A percentile compares a stretch with the other conserved stretches of the same genome.
Conservation (phyloP, 2,329 filamentous ascomycete species). For the Epichloe baconii region DNA sequence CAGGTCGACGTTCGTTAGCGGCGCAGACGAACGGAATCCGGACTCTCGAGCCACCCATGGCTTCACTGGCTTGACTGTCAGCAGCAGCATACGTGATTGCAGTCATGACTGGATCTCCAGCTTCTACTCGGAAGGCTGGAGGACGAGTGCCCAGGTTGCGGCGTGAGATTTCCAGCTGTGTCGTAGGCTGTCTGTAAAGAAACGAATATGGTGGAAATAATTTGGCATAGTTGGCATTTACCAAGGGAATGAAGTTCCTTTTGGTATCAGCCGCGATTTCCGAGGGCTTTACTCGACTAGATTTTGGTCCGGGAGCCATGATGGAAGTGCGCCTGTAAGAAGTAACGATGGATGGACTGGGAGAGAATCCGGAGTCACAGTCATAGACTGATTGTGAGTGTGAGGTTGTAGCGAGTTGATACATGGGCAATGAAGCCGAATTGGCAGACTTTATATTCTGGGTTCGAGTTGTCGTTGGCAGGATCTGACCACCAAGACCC, state of each 20-base stretch:
- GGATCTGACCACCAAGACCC: not conserved
- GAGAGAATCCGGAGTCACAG: not conserved
- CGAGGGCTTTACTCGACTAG: constrained; percentile 26
- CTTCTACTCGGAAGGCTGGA: constrained; percentile 37
- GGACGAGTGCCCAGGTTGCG: constrained; percentile 23
- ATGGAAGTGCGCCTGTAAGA: not conserved
- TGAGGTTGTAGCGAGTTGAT: constrained; percentile 5
- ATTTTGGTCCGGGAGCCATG: constrained; percentile 21
- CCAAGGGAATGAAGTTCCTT: constrained; percentile 51
- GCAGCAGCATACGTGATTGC: constrained; percentile 41
- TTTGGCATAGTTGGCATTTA: constrained; percentile 41
- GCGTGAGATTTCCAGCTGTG: constrained; percentile 29
- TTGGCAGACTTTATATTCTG: constrained; percentile 4
- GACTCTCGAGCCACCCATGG: constrained; percentile 18
- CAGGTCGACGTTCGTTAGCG: constrained; percentile 63
- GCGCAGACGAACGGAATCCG: constrained; percentile 56
- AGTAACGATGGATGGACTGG: not conserved
- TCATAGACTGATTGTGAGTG: not conserved
- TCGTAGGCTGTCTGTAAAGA: constrained; percentile 38
- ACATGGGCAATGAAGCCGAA: constrained; percentile 7
- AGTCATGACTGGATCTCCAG: constrained; percentile 45
- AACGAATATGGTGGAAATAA: constrained; percentile 46
- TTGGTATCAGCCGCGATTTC: constrained; percentile 66
- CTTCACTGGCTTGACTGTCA: constrained; percentile 25
- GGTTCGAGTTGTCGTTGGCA: not conserved